Percentiles rank a stretch among this genome's conserved stretches.
These are phyloP conservation scores for Diaporthe caulivora DNA, from an alignment of 2,329 filamentous ascomycete species.

Conservation along the genomic window DNA sequence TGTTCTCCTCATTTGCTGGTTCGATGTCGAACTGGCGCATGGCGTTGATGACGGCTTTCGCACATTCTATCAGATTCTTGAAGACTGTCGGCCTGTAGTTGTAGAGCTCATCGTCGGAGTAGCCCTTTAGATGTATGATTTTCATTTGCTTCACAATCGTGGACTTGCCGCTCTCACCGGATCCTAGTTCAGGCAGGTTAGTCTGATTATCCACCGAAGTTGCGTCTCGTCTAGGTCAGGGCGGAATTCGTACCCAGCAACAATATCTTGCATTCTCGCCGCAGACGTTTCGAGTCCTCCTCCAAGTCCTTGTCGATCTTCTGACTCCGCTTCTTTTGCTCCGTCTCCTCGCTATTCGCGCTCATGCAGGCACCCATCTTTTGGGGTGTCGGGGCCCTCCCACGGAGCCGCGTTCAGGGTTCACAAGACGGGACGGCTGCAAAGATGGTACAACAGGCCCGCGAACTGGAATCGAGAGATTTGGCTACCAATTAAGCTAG, in stretches of 20 bases:
- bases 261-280: constrained; percentile 98
- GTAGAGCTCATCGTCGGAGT: constrained; percentile 91
- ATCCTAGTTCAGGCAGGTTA: constrained; percentile 72
- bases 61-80: constrained; percentile 98
- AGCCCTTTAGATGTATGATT: constrained; percentile 98
- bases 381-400: constrained; percentile 41
- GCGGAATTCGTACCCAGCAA: constrained; percentile 78
- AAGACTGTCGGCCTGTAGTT: constrained; percentile 97
- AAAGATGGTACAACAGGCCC: constrained; percentile 28
- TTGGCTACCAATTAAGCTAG: constrained; percentile 29
- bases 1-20: constrained; percentile 78
- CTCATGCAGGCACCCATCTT: constrained; percentile 96
- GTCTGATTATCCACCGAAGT: not conserved
- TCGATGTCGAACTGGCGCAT: constrained; percentile 93
- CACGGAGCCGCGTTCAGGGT: constrained; percentile 39
- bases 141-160: constrained; percentile 99
- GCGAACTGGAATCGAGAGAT: constrained; percentile 27
- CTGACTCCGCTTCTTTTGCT: constrained; percentile 96
- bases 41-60: constrained; percentile 90
- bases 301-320: constrained; percentile 94
- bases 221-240: not conserved
- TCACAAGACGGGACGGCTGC: constrained; percentile 29
- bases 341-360: constrained; percentile 84
- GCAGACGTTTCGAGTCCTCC: constrained; percentile 91
- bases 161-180: constrained; percentile 98